Percentiles rank a stretch among this genome's conserved stretches.
These are phyloP conservation scores for Arabidopsis hybrid DNA, from an alignment of 441 rosid genomes.

Conservation along the genomic window DNA sequence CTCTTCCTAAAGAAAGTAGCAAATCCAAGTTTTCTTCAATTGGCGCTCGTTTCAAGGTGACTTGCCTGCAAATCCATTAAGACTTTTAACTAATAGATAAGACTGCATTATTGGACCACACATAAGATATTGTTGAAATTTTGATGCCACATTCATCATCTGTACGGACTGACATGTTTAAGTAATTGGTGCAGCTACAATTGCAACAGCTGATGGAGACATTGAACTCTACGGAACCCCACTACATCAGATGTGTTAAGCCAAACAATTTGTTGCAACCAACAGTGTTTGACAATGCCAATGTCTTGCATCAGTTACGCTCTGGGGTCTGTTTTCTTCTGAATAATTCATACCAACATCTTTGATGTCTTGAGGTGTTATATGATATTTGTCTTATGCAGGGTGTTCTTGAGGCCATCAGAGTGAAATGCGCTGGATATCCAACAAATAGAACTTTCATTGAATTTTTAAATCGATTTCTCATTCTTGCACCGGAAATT, in stretches of 20 bases:
- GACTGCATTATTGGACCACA: constrained; percentile 28
- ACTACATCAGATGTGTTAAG: constrained; percentile 96
- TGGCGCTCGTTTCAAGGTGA: constrained; percentile 81
- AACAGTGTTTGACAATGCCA: constrained; percentile 64
- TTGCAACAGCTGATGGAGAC: constrained; percentile 89
- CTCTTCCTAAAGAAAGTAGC: constrained; percentile 59
- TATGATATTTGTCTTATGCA: constrained; percentile 41
- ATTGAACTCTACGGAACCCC: constrained; percentile 83
- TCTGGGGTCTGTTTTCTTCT: constrained; percentile 74
- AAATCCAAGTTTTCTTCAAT: constrained; percentile 80
- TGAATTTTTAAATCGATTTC: constrained; percentile 73
- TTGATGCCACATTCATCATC: constrained; percentile 26
- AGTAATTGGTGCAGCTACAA: constrained; percentile 76
- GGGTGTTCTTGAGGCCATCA: constrained; percentile 98
- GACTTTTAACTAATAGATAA: constrained; percentile 5
- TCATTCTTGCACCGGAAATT: constrained; percentile 76
- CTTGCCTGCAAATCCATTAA: constrained; percentile 15
- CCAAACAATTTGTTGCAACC: constrained; percentile 82
- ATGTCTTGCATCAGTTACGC: constrained; percentile 88
- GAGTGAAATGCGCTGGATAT: constrained; percentile 87
- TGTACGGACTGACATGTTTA: constrained; percentile 45
- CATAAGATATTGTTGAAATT: constrained; percentile 17
- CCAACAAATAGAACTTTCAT: constrained; percentile 75
- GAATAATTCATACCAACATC: constrained; percentile 14
- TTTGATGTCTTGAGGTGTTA: constrained; percentile 33